Evolutionary conservation across 305 asterid species (phyloP), one percentile per base, ranked within the genome.

Genomic region (Ruellia speciosa): DNA sequence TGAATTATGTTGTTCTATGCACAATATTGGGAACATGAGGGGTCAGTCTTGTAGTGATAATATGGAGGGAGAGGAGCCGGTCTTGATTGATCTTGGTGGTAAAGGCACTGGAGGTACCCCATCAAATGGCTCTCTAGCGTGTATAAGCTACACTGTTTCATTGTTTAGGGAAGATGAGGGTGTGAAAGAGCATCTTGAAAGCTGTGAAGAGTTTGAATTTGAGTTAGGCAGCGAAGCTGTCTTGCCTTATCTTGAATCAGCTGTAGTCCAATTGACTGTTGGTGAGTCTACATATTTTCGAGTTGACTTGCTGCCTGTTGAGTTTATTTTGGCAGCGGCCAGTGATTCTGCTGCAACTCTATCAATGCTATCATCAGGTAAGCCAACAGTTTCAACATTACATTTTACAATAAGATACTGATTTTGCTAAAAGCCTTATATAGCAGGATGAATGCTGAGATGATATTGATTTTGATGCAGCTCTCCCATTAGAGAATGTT

Each of bases 131-230:
- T 86, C 82, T 70, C 74, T 88, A 70, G 85, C 76, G 48, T 77
- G 82, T 69, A 65, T 86, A 58, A 61, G 83, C 68, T 92, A 84
- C 69, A 73, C 75, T 41, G 82, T 83, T 54, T 73, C 77, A 49
- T 82, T 85, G 77, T 72, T 76, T 48, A 41, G 72, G 3, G 79
- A 74, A 69, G 81, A 72, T 49, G 86, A 74, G 12, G 17, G 60
- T 56, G 28, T 52, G 62, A 92, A 79, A 77, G 88, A 83, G 65
- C 72, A 63, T 69, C 73, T 92, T 35, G 98, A 92, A 81, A 81
- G 96, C 77, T 77, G 74, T 60, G 90, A 87, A 62, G 86, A 82
- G 56, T 92, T 88, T 69, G 98, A 90, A 68, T 90, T 90, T 71
- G 98, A 87, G 81, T 72, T 85, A 14, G 96, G 98, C 52, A 83